phyloP scores from a whole-genome alignment of 2,329 filamentous ascomycete species.

The Diaporthe vaccinii region DNA sequence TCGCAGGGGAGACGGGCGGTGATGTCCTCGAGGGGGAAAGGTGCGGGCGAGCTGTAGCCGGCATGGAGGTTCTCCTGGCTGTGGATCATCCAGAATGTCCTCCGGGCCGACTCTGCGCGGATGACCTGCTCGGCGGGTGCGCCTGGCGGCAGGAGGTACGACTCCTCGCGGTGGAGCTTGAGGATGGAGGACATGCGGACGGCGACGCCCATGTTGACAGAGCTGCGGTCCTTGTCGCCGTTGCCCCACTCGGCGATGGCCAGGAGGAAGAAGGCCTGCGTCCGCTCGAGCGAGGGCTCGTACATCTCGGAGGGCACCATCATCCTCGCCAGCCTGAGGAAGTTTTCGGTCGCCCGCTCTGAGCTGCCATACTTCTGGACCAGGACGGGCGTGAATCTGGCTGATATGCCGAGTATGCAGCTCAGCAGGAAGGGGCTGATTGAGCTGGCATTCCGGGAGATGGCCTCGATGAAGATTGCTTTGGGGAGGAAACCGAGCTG shows the following conservation, averaged over 20 bases:
- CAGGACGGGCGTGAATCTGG: conserved; percentile 49
- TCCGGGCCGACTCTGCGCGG: conserved; percentile 50
- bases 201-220: conserved; percentile 55
- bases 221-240: conserved; percentile 49
- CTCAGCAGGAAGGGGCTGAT: conserved; percentile 49
- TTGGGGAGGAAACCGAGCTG: conserved; percentile 52
- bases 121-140: conserved; percentile 50
- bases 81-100: conserved; percentile 55
- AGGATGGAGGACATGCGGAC: conserved; percentile 53
- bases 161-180: conserved; percentile 53
- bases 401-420: conserved; percentile 50
- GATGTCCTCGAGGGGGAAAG: conserved; percentile 53
- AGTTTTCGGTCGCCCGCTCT: conserved; percentile 47
- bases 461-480: conserved; percentile 48
- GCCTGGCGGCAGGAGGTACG: conserved; percentile 47
- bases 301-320: conserved; percentile 50
- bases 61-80: conserved; percentile 55
- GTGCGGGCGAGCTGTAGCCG: conserved; percentile 49
- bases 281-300: conserved; percentile 46
- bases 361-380: conserved; percentile 45
- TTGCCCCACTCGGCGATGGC: conserved; percentile 52
- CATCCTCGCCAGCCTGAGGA: conserved; percentile 45
- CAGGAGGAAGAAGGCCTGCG: conserved; percentile 51
- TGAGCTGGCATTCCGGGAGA: conserved; percentile 42
- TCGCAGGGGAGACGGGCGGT: conserved; percentile 53